phyloP scores from a whole-genome alignment of 139 green algal genomes.

The Chlamydomonas urium region DNA sequence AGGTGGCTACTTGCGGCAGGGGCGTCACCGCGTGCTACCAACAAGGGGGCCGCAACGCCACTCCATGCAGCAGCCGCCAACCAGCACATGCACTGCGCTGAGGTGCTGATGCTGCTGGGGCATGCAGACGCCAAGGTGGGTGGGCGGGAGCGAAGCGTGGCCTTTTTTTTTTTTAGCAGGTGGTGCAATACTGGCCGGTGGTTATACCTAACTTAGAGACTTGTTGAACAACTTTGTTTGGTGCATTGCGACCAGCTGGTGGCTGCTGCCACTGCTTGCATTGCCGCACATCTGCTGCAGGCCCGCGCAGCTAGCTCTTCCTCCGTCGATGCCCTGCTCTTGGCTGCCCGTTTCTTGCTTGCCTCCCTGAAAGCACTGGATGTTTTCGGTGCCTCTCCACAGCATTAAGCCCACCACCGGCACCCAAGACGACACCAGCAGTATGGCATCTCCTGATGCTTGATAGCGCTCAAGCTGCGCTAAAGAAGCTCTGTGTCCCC shows the following conservation, averaged over 20 bases:
- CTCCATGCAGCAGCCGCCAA: conserved; percentile 49
- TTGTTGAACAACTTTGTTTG: background rate
- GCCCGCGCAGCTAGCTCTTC: conserved; percentile 5
- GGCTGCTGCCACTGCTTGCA: background rate
- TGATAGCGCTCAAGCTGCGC: too few relatives aligned
- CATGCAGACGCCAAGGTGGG: conserved; percentile 19
- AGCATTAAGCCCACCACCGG: too few relatives aligned
- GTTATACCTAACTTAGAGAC: background rate
- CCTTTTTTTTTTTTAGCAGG: background rate
- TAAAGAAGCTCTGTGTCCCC: too few relatives aligned
- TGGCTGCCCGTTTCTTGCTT: too few relatives aligned
- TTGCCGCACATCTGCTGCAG: conserved; percentile 2
- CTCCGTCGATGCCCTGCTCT: too few relatives aligned
- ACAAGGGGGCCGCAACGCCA: conserved; percentile 43
- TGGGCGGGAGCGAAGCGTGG: background rate
- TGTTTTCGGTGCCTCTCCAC: too few relatives aligned
- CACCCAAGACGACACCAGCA: too few relatives aligned
- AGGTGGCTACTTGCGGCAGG: conserved; percentile 50
- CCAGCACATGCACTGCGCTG: conserved; percentile 14
- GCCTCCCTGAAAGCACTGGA: too few relatives aligned
- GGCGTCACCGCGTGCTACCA: conserved; percentile 24
- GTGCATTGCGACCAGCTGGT: background rate
- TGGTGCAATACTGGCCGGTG: background rate
- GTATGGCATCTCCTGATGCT: too few relatives aligned
- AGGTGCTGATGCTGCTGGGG: conserved; percentile 16